phyloP scores from a whole-genome alignment of 352 stramenopile species.

The Pythium brassicae region DNA sequence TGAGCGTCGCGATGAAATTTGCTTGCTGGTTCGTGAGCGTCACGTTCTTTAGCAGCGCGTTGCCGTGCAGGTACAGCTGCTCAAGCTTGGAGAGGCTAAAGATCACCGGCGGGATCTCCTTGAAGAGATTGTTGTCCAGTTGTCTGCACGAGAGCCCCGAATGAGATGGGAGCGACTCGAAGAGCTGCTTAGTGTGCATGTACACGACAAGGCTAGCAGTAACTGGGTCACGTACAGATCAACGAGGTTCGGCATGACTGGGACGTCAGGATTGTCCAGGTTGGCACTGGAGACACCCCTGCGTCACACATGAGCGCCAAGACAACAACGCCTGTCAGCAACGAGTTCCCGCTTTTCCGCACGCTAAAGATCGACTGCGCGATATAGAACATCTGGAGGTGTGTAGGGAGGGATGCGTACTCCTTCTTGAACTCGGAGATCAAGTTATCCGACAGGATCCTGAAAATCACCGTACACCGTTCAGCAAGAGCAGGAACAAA shows the following conservation, averaged over 20 bases:
- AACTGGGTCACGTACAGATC: not conserved
- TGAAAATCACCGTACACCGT: not conserved
- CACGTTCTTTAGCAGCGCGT: not conserved
- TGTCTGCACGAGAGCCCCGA: not conserved
- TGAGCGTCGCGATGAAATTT: constrained; percentile 3
- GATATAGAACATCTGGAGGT: too few relatives aligned
- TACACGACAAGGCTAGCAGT: too few relatives aligned
- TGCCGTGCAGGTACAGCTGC: not conserved
- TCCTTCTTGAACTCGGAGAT: not conserved
- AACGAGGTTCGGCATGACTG: not conserved
- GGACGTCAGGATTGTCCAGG: not conserved
- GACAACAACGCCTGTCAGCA: not conserved
- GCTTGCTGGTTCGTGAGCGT: constrained; percentile 8
- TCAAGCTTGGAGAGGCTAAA: not conserved
- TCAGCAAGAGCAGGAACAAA: not conserved
- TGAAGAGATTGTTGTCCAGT: not conserved
- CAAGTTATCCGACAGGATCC: constrained; percentile 1
- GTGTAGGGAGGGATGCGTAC: constrained; percentile 1
- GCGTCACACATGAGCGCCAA: not conserved
- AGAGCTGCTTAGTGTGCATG: not conserved
- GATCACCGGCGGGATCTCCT: not conserved
- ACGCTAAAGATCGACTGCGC: too few relatives aligned
- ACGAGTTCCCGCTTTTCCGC: too few relatives aligned
- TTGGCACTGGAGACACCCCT: not conserved
- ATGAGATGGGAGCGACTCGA: not conserved